These are phyloP conservation scores for Clavispora phyllophila DNA, from an alignment of 805 yeast species.

Conservation along the genomic window DNA sequence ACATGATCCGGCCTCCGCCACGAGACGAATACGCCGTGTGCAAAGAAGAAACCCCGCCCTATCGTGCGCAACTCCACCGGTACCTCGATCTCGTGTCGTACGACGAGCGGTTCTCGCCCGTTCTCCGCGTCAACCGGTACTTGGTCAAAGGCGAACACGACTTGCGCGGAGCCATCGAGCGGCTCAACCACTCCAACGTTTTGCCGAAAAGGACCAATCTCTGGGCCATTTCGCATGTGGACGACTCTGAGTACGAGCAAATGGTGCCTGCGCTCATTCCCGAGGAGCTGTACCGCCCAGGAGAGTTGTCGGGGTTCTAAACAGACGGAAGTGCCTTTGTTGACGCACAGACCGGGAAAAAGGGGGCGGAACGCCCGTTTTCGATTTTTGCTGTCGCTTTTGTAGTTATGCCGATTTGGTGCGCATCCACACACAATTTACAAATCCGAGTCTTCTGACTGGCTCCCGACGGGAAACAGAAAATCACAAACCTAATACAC, in stretches of 20 bases:
- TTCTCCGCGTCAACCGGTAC: constrained; percentile 19
- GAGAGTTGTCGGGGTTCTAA: background rate
- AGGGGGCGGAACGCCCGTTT: background rate
- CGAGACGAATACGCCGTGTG: constrained; percentile 8
- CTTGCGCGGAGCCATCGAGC: constrained; percentile 16
- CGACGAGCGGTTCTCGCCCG: constrained; percentile 21
- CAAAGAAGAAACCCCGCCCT: constrained; percentile 18
- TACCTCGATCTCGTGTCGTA: constrained; percentile 19
- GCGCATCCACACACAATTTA: background rate
- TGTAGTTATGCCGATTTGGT: background rate
- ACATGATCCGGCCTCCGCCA: constrained; percentile 9
- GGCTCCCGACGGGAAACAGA: no score
- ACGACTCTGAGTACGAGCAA: constrained; percentile 21
- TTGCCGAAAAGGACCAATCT: constrained; percentile 19
- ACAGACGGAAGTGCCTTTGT: background rate
- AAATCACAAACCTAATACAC: no score
- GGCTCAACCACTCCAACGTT: constrained; percentile 16
- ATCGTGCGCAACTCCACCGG: constrained; percentile 17
- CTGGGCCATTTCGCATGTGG: constrained; percentile 20
- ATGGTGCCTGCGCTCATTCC: constrained; percentile 20
- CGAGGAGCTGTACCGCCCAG: constrained; percentile 1
- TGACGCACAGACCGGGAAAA: background rate
- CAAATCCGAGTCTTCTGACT: background rate
- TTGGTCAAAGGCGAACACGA: constrained; percentile 15
- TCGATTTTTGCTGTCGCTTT: background rate